phyloP scores from a whole-genome alignment of 495 filamentous ascomycete genomes.

The Neohortaea acidophila region DNA sequence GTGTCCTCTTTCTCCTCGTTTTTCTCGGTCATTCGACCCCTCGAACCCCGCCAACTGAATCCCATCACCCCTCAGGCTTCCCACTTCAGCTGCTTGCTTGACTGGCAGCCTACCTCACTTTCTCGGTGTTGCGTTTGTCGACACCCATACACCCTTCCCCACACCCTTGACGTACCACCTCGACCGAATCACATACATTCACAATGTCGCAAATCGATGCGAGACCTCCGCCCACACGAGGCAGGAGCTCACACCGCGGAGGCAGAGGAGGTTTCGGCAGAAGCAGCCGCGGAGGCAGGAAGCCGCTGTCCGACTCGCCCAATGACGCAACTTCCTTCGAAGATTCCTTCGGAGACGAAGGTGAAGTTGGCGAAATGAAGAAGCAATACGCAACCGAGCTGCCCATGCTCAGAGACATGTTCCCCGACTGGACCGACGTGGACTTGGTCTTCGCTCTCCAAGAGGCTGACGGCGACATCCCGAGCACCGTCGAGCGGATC shows the following conservation, averaged over 20 bases:
- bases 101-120: too few relatives aligned
- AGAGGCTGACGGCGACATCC: conserved; percentile 80
- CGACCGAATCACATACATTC: conserved; percentile 18
- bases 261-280: conserved; percentile 70
- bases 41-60: too few relatives aligned
- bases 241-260: conserved; percentile 67
- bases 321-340: conserved; percentile 39
- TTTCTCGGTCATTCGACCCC: too few relatives aligned
- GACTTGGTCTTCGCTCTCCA: conserved; percentile 81
- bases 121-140: too few relatives aligned
- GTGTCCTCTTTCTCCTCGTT: too few relatives aligned
- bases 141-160: conserved; percentile 1
- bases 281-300: conserved; percentile 44
- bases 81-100: too few relatives aligned
- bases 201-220: conserved; percentile 88
- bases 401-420: conserved; percentile 69
- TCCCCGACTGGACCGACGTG: conserved; percentile 80
- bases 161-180: conserved; percentile 1
- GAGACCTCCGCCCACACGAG: conserved; percentile 59
- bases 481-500: conserved; percentile 73
- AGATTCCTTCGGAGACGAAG: conserved; percentile 60
- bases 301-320: conserved; percentile 49
- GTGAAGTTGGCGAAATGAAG: conserved; percentile 83
- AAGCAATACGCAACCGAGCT: conserved; percentile 66
- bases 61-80: too few relatives aligned